A percentile compares a stretch with the other conserved stretches of the same genome.
phyloP scores from a whole-genome alignment of 2,329 filamentous ascomycete genomes.

The Shiraia sp. region DNA sequence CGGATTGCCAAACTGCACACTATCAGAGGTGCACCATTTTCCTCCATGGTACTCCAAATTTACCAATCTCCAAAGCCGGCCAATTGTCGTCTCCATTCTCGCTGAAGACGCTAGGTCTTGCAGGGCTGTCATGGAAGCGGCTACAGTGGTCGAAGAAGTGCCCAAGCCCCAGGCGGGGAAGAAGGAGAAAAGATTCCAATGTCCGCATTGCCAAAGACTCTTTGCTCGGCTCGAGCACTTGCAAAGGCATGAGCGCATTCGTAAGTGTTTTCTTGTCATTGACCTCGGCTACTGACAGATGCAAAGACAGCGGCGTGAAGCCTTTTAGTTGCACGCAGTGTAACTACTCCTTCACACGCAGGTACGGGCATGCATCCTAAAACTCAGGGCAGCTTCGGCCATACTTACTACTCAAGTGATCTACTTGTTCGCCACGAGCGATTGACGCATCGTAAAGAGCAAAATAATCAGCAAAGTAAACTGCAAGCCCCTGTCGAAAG shows the following conservation, averaged over 20 bases:
- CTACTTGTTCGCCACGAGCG: conserved; percentile 48
- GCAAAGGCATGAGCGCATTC: conserved; percentile 47
- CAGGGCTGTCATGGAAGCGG: conserved; percentile 23
- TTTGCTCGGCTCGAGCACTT: conserved; percentile 48
- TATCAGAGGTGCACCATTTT: background rate
- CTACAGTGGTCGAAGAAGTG: conserved; percentile 16
- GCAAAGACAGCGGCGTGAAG: conserved; percentile 46
- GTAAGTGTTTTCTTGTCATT: conserved; percentile 20
- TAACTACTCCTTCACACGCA: conserved; percentile 48
- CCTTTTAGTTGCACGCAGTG: conserved; percentile 47
- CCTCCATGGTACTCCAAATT: conserved; percentile 7
- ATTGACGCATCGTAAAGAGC: conserved; percentile 42
- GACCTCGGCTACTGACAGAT: conserved; percentile 11
- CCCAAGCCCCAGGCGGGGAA: conserved; percentile 26
- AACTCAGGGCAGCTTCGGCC: background rate
- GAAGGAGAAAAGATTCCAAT: conserved; percentile 43
- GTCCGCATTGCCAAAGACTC: conserved; percentile 34
- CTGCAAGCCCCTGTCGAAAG: conserved; percentile 7
- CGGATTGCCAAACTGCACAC: background rate
- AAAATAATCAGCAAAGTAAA: conserved; percentile 13
- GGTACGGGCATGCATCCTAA: conserved; percentile 27
- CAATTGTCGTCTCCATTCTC: conserved; percentile 11
- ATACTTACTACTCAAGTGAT: conserved; percentile 35
- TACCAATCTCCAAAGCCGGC: conserved; percentile 3
- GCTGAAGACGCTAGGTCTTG: conserved; percentile 5